These are phyloP conservation scores for Ophiostoma pallidulum DNA, from an alignment of 2,329 filamentous ascomycete genomes.

Conservation along the genomic window DNA sequence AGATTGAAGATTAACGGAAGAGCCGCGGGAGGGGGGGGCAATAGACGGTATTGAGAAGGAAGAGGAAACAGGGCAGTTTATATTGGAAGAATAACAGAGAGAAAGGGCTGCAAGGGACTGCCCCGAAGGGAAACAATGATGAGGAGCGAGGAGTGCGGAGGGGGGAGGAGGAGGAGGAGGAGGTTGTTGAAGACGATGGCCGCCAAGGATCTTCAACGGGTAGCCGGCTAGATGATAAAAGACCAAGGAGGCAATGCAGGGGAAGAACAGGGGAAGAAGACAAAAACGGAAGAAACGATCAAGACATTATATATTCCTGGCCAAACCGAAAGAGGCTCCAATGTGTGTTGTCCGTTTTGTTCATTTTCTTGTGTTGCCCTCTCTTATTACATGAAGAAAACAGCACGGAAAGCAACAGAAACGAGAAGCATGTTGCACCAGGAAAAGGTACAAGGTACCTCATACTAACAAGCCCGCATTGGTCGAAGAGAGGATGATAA, in stretches of 20 bases:
- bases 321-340: neutral
- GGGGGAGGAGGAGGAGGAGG: neutral
- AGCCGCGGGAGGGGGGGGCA: neutral
- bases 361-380: neutral
- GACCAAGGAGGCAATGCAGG: neutral
- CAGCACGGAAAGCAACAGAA: neutral
- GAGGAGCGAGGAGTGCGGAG: no score
- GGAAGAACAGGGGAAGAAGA: neutral
- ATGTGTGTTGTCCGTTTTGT: neutral
- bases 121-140: constrained; percentile 3
- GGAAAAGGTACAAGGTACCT: constrained; percentile 1
- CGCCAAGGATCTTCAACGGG: neutral
- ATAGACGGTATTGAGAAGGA: neutral
- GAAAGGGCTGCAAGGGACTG: neutral
- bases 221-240: neutral
- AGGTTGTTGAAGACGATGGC: neutral
- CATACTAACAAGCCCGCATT: neutral
- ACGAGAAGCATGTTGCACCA: neutral
- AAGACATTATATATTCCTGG: constrained; percentile 7
- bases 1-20: neutral
- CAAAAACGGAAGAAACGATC: neutral
- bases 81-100: no score
- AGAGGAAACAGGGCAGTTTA: neutral
- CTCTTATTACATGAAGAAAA: constrained; percentile 1
- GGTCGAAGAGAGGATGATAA: neutral